Conservation (phyloP, 768 basidiomycete genomes). For the Leccinellum luteum region DNA sequence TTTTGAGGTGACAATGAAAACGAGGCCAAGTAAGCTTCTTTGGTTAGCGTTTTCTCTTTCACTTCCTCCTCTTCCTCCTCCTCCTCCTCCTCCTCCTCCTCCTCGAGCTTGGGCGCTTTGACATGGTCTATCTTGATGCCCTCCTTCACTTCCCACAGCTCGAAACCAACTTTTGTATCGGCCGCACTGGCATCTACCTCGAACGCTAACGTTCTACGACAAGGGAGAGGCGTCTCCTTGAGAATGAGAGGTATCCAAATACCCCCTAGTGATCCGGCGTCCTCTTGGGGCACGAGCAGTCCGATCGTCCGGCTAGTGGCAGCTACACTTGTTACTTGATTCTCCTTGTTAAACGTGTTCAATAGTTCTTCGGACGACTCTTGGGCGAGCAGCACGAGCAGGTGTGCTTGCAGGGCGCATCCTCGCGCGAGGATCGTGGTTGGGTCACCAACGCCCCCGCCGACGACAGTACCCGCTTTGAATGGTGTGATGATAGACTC, state of each 20-base stretch:
- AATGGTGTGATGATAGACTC: conserved; percentile 68
- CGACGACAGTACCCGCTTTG: conserved; percentile 61
- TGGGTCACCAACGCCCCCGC: conserved; percentile 74
- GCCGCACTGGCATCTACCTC: conserved; percentile 50
- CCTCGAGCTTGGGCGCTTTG: conserved; percentile 43
- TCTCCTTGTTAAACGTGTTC: conserved; percentile 45
- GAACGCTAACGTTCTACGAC: conserved; percentile 55
- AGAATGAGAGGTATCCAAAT: conserved; percentile 63
- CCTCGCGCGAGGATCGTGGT: conserved; percentile 75
- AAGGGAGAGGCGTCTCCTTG: conserved; percentile 73
- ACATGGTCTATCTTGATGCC: conserved; percentile 61
- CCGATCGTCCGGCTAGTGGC: conserved; percentile 66
- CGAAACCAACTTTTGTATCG: conserved; percentile 48
- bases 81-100: conserved; percentile 42
- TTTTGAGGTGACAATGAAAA: conserved; percentile 36
- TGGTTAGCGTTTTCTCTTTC: conserved; percentile 58
- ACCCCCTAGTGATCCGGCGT: conserved; percentile 48
- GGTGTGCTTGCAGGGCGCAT: conserved; percentile 70
- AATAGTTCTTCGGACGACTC: conserved; percentile 52
- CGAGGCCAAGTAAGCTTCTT: conserved; percentile 47
- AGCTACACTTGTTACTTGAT: conserved; percentile 41
- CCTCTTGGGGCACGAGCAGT: conserved; percentile 56
- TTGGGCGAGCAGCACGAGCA: conserved; percentile 49
- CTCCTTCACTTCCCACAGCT: conserved; percentile 78
- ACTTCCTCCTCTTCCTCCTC: conserved; percentile 58